phyloP scores from a whole-genome alignment of 352 stramenopile species.

The Elongisporangium senticosum region DNA sequence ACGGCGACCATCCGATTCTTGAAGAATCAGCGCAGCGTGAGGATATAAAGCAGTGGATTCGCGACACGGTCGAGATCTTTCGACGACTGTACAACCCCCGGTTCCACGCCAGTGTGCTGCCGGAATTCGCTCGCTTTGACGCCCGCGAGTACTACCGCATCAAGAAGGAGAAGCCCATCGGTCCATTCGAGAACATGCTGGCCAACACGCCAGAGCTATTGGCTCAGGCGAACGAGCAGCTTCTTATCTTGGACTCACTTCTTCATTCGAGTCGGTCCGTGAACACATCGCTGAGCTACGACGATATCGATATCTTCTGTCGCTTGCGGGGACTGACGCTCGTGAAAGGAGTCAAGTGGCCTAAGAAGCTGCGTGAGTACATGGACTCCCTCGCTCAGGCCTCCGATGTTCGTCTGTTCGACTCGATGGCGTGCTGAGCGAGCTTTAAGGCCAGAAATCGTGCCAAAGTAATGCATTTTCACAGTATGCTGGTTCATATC shows the following conservation, averaged over 20 bases:
- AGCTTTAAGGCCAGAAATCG: too few species aligned
- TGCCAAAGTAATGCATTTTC: too few species aligned
- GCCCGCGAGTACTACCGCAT: slow-evolving; percentile 45
- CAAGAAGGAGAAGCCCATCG: slow-evolving; percentile 54
- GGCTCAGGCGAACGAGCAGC: slow-evolving; percentile 22
- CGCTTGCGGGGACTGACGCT: slow-evolving; percentile 42
- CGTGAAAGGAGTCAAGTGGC: slow-evolving; percentile 41
- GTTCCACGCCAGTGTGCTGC: slow-evolving; percentile 35
- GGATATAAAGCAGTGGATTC: slow-evolving; percentile 46
- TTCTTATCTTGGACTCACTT: slow-evolving; percentile 25
- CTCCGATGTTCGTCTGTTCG: slow-evolving; percentile 30
- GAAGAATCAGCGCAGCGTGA: slow-evolving; percentile 24
- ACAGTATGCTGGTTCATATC: not conserved
- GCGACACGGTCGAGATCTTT: slow-evolving; percentile 31
- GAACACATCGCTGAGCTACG: slow-evolving; percentile 40
- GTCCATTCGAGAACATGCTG: slow-evolving; percentile 31
- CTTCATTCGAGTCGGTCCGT: slow-evolving; percentile 40
- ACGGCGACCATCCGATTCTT: slow-evolving; percentile 21
- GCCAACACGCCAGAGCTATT: slow-evolving; percentile 36
- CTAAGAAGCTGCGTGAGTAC: slow-evolving; percentile 34
- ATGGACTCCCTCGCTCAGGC: slow-evolving; percentile 32
- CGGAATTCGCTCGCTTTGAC: slow-evolving; percentile 34
- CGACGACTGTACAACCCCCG: slow-evolving; percentile 35
- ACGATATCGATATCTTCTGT: slow-evolving; percentile 49
- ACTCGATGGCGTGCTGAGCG: slow-evolving; percentile 28